phyloP scores from a whole-genome alignment of 805 yeast genomes.

The Kuraishia hungarica region DNA sequence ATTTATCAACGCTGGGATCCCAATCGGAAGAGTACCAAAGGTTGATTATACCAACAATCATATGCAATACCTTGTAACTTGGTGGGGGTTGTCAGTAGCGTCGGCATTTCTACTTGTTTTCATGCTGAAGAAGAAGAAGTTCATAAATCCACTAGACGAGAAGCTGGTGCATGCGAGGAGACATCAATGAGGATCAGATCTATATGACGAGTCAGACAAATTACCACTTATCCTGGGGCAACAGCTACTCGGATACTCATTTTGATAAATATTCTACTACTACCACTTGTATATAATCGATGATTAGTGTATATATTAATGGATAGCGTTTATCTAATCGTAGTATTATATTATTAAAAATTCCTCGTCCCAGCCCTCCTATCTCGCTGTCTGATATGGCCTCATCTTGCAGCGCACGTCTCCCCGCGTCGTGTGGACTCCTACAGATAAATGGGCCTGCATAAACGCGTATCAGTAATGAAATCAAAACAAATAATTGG shows the following conservation, averaged over 20 bases:
- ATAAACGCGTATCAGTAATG: neutral
- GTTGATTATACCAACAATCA: slow-evolving; percentile 84
- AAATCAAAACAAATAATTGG: neutral
- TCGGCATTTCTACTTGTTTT: slow-evolving; percentile 59
- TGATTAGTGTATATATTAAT: neutral
- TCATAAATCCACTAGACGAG: slow-evolving; percentile 31
- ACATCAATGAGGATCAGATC: slow-evolving; percentile 17
- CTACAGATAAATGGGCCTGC: neutral
- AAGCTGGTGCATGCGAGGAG: slow-evolving; percentile 41
- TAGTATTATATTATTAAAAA: no score
- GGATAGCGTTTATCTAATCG: neutral
- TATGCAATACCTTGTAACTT: slow-evolving; percentile 83
- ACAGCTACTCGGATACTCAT: no score
- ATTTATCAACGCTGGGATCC: slow-evolving; percentile 76
- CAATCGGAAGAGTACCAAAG: slow-evolving; percentile 76
- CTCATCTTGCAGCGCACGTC: neutral
- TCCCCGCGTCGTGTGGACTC: neutral
- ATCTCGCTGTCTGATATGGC: neutral
- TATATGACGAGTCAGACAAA: no score
- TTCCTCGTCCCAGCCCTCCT: no score
- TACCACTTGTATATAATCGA: neutral
- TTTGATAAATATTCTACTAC: neutral
- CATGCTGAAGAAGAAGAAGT: slow-evolving; percentile 35
- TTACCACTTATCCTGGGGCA: no score
- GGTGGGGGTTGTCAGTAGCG: slow-evolving; percentile 83